Evolutionary conservation across 1,284 basidiomycete genomes (phyloP), one percentile per base, ranked within the genome.

Genomic region (Paramarasmius palmivorus): DNA sequence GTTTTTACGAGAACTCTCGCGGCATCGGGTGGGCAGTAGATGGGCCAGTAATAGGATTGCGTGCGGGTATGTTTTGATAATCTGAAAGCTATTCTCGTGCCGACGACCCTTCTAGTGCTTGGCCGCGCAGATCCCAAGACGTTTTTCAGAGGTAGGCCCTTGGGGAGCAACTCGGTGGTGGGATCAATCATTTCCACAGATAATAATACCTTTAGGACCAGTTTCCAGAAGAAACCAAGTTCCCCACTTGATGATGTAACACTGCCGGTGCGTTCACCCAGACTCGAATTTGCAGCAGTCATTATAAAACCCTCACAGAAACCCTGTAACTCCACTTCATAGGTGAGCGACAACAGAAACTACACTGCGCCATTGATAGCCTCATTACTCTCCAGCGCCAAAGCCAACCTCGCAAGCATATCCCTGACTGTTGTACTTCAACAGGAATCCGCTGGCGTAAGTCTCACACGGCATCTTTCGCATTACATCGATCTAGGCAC

Each of bases 381-480:
- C 26, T 35, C n/a, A 14, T 44, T 20, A 7, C 26, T 12, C 19
- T 45, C 23, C 57, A 76, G 75, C 6, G 74, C 75, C 1, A 71
- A 70, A 53, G 72, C 72, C 36, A 74, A n/a, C 70, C 62, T 67
- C 73, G 0, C 56, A 60, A 47, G 67, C 67, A 3, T 77, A 74
- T 59, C 55, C 62, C 2, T 63, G 58, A 2, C 73, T 5, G 67
- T 73, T 44, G 67, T 76, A 20, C 54, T 77, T 46, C 73, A 74
- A 15, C 74, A 78, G 54, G 70, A 76, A 47, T 72, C 71, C 2
- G 57, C 66, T 10, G 75, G 76, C 15, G 74, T 77, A 56, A 46
- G 73, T 61, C 10, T 15, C 17, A 22, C n/a, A 12, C 29, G 36
- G 50, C 23, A 45, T 40, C 49, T 32, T 37, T n/a, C n/a, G n/a